These are phyloP conservation scores for Phylloporus sp. DNA, from an alignment of 768 basidiomycete species.

Conservation along the genomic window DNA sequence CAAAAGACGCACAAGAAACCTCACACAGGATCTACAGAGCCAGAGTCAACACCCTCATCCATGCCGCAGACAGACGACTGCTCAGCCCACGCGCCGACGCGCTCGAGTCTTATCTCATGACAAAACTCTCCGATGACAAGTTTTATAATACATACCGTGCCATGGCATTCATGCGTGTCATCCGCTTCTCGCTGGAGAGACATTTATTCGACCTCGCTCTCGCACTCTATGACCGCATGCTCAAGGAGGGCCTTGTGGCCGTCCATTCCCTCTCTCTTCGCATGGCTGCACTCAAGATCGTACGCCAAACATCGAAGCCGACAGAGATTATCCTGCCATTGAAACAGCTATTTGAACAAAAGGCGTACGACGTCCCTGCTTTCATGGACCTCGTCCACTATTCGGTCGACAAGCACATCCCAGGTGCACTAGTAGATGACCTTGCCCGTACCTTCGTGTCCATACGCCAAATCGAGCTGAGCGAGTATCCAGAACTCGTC, in stretches of 20 bases:
- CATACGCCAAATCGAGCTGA: conserved; percentile 15
- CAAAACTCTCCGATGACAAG: conserved; percentile 18
- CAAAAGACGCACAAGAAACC: background rate
- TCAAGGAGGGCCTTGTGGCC: conserved; percentile 36
- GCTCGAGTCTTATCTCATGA: conserved; percentile 22
- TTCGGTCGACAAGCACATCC: conserved; percentile 11
- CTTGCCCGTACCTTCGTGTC: conserved; percentile 20
- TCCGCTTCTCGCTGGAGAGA: conserved; percentile 39
- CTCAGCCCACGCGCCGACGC: conserved; percentile 17
- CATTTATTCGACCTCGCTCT: conserved; percentile 37
- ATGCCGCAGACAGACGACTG: conserved; percentile 25
- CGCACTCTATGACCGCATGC: conserved; percentile 41
- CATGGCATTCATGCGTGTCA: conserved; percentile 36
- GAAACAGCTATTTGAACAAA: conserved; percentile 12
- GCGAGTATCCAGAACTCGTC: conserved; percentile 33
- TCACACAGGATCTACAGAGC: conserved; percentile 18
- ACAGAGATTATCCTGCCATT: background rate
- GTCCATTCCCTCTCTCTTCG: conserved; percentile 37
- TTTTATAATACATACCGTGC: conserved; percentile 29
- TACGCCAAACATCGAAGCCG: conserved; percentile 2
- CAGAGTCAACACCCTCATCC: conserved; percentile 25
- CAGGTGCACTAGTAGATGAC: conserved; percentile 19
- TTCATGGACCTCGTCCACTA: conserved; percentile 29
- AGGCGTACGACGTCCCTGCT: conserved; percentile 17
- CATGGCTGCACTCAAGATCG: conserved; percentile 35